Conservation (phyloP, 2,329 filamentous ascomycete species). For the Aspergillus clavatus region DNA sequence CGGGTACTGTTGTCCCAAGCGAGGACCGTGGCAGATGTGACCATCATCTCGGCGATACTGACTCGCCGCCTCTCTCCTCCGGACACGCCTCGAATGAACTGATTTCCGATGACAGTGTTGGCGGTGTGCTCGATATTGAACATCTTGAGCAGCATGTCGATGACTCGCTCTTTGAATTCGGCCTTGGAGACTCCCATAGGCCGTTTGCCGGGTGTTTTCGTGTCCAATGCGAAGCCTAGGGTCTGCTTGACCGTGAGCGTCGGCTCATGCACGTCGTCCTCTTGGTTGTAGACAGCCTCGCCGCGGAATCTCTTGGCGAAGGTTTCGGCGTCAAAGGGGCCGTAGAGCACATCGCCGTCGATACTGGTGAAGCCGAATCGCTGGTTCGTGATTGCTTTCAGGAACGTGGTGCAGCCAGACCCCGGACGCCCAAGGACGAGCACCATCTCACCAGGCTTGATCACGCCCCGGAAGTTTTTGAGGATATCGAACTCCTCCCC, state of each 20-base stretch:
- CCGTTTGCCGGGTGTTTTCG: constrained; percentile 76
- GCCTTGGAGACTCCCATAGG: constrained; percentile 66
- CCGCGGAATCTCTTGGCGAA: constrained; percentile 70
- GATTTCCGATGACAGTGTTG: constrained; percentile 78
- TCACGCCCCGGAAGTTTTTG: constrained; percentile 53
- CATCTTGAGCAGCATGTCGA: constrained; percentile 75
- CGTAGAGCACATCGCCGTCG: constrained; percentile 70
- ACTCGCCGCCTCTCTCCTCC: constrained; percentile 77
- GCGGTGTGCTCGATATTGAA: constrained; percentile 90
- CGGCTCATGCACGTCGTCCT: constrained; percentile 80
- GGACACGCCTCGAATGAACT: constrained; percentile 73
- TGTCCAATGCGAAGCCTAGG: constrained; percentile 75
- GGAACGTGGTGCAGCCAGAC: constrained; percentile 65
- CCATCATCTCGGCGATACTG: constrained; percentile 71
- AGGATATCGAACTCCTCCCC: constrained; percentile 62
- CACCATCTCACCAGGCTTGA: constrained; percentile 48
- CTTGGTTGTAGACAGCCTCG: constrained; percentile 80
- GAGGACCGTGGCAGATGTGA: constrained; percentile 60
- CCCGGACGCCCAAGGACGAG: constrained; percentile 43
- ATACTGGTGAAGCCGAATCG: constrained; percentile 57
- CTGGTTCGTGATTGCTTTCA: constrained; percentile 69
- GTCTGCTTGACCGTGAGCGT: constrained; percentile 86
- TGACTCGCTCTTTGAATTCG: constrained; percentile 71
- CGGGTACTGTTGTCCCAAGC: constrained; percentile 74
- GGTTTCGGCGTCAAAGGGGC: constrained; percentile 64